Evolutionary conservation across 164 flowering plant genomes (phyloP), one percentile per base, ranked within the genome.

Genomic region (Macadamia tetraphylla): DNA sequence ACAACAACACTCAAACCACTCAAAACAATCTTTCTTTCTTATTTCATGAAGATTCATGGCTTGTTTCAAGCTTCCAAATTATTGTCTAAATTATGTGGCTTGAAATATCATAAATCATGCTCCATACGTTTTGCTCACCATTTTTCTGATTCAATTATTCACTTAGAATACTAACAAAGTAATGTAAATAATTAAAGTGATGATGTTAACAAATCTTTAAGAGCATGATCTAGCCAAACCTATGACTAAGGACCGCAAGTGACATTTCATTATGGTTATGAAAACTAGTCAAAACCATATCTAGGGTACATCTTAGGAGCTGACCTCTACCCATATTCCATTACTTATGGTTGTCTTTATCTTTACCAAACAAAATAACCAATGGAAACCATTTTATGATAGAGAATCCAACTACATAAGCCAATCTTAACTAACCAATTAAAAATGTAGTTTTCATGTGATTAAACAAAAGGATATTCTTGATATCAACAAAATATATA

Each of bases 371-470:
- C 60, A 55, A 11, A 30, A 32, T 56, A 40, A 32, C 23, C 23
- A 23, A 23, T 23, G 23, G 23, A 23, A 23, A 23, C 23, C 23
- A 23, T 23, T 23, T 23, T 23, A 3, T 23, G 30, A 57, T 57
- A 8, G 15, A 8, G 30, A 59, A 42, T 42, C 52, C 40, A 9
- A 29, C 23, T 23, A 44, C 29, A 59, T 67, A 57, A 18, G 63
- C 56, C 32, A 32, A n/a, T 62, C 66, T 35, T 53, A 43, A 62
- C 43, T 62, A 63, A 62, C 61, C 43, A 56, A 63, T 35, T 40
- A 40, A 62, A 42, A 69, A 53, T 55, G 73, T 57, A 43, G 31
- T 70, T 70, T 63, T 70, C 67, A 1, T 29, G 44, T 42, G 57
- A 58, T 63, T 11, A 1, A 23, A 32, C 13, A 56, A 63, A 58